Conservation (phyloP, 2,329 filamentous ascomycete genomes). For the Trichoderma sp. region DNA sequence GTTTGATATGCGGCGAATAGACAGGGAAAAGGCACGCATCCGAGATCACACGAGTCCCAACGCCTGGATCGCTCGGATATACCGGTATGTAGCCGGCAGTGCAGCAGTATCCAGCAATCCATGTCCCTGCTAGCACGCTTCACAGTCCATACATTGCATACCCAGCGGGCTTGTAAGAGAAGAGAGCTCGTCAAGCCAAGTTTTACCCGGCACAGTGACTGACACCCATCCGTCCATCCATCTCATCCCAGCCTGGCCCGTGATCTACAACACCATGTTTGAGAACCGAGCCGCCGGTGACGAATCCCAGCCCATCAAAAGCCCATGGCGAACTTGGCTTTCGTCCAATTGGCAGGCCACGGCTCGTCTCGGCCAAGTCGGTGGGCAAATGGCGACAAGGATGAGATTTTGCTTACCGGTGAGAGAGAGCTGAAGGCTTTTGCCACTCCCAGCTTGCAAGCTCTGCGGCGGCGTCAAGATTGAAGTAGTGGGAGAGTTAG, state of each 20-base stretch:
- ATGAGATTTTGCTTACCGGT: background rate
- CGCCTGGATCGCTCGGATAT: background rate
- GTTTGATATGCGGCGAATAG: background rate
- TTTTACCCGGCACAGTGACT: background rate
- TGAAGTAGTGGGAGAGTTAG: background rate
- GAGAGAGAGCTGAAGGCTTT: background rate
- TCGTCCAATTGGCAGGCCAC: background rate
- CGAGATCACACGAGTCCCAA: background rate
- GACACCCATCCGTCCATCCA: background rate
- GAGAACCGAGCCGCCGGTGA: conserved; percentile 17
- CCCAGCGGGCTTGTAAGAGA: background rate
- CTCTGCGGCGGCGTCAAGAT: background rate
- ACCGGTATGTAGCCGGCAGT: background rate
- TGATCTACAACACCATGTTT: conserved; percentile 6
- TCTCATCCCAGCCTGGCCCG: background rate
- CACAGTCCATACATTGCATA: background rate
- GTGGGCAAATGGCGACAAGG: background rate
- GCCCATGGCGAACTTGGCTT: background rate
- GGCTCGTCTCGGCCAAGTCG: background rate
- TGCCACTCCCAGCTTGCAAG: background rate
- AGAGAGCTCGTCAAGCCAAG: background rate
- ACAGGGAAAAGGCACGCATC: background rate
- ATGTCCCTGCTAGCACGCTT: background rate
- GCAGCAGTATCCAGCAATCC: background rate
- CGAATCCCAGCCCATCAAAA: background rate